Evolutionary conservation across 495 filamentous ascomycete species (phyloP), one percentile per base, ranked within the genome.

Genomic region (Letharia lupina): DNA sequence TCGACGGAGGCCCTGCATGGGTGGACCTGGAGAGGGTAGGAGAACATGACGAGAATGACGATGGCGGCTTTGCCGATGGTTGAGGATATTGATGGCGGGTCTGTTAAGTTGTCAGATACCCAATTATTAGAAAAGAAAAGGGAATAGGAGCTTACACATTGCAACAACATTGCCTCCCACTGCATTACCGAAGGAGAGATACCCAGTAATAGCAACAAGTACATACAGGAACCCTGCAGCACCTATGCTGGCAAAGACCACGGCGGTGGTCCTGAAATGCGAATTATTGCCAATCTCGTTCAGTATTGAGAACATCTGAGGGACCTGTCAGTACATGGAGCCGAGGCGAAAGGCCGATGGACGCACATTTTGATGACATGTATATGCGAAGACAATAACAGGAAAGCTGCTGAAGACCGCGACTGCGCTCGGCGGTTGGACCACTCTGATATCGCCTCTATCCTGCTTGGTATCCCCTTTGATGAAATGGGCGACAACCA

Each of bases 331-430:
- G 42, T n/a, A 41, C 3, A 8, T 10, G 3, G 35, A 12, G 52
- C 52, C 1, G 13, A 23, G 3, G 59, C 71, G 69, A 31, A 33
- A 9, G 13, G 54, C 31, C 18, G 9, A 48, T 45, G 48, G 59
- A 69, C 84, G 67, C 79, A 96, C 91, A 71, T 98, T 98, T 70
- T 98, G 94, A 76, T 98, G 94, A 73, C 95, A 98, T 7, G 94
- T 98, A 76, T 97, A 98, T 28, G 94, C 94, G 78, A 98, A 98
- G 12, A 98, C 91, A 65, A 97, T 91, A 52, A 98, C 90, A 0
- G 94, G 95, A 66, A 98, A 86, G 68, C 89, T 93, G 69, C 89
- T 88, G 50, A 98, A 82, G 4, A 87, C 85, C 31, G 89, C 83
- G 47, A 96, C 81, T 20, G 88, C 80, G 1, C 94, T 91, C 35